phyloP scores from a whole-genome alignment of 2,329 filamentous ascomycete species.

The Diplodia sapinea region DNA sequence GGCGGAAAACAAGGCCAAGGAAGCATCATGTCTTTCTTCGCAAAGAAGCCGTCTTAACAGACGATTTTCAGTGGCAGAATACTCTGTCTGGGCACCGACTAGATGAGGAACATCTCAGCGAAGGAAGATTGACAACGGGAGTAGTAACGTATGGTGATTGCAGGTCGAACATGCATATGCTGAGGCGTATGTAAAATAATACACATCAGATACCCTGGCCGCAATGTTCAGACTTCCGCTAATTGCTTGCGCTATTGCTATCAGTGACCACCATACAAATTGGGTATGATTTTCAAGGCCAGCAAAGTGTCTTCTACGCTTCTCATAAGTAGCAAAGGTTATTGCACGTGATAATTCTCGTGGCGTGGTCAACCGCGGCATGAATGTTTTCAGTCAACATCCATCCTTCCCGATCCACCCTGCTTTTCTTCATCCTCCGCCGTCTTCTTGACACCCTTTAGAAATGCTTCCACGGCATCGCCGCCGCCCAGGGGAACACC shows the following conservation, averaged over 20 bases:
- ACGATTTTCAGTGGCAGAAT: background rate
- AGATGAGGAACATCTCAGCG: background rate
- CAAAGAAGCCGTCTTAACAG: slow-evolving; percentile 61
- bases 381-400: slow-evolving; percentile 22
- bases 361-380: background rate
- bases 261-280: too few relatives aligned
- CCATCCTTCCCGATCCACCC: slow-evolving; percentile 25
- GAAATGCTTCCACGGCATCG: slow-evolving; percentile 87
- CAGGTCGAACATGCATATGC: background rate
- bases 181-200: background rate
- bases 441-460: slow-evolving; percentile 83
- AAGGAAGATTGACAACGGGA: background rate
- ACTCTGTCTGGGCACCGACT: background rate
- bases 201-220: slow-evolving; percentile 6
- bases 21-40: slow-evolving; percentile 91
- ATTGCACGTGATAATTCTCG: background rate
- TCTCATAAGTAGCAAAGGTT: too few relatives aligned
- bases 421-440: slow-evolving; percentile 60
- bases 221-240: background rate
- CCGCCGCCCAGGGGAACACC: slow-evolving; percentile 85
- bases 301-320: too few relatives aligned
- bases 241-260: too few relatives aligned
- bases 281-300: too few relatives aligned
- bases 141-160: background rate
- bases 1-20: slow-evolving; percentile 63